Evolutionary conservation across 2,329 filamentous ascomycete species (phyloP).

Genomic region (Verticillium zaregamsianum): DNA sequence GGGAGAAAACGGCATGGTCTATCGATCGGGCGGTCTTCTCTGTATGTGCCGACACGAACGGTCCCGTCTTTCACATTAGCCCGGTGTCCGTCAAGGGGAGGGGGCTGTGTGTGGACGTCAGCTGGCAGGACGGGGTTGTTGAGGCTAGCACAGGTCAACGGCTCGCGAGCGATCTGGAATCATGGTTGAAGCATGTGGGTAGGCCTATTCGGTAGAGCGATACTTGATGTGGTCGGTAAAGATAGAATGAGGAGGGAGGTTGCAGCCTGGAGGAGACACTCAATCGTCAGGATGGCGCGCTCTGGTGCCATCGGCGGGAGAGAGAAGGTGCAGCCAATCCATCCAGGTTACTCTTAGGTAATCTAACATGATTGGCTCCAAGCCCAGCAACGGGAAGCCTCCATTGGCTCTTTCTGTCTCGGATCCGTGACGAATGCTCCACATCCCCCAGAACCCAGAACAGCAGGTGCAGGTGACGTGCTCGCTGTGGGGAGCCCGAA

Average conservation of each 20-base stretch:
- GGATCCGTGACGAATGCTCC: not conserved
- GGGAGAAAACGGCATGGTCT: not conserved
- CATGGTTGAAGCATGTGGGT: not conserved
- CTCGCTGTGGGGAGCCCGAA: not conserved
- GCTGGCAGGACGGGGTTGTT: conserved; percentile 17
- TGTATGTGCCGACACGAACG: conserved; percentile 16
- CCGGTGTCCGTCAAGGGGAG: conserved; percentile 16
- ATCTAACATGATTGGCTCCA: not conserved
- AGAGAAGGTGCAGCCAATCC: not conserved
- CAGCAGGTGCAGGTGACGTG: not conserved
- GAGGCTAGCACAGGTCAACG: conserved; percentile 14
- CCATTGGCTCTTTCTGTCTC: not conserved
- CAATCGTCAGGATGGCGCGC: not conserved
- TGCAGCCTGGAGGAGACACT: not conserved
- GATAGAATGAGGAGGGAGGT: not conserved
- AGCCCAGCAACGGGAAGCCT: not conserved
- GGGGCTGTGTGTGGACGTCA: conserved; percentile 18
- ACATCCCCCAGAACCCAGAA: not conserved
- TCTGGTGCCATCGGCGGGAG: not conserved
- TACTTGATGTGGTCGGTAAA: not conserved
- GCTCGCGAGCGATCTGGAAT: conserved; percentile 11
- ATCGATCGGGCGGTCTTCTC: conserved; percentile 4
- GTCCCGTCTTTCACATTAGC: conserved; percentile 16
- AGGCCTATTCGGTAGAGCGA: not conserved
- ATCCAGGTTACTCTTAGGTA: not conserved